Evolutionary conservation across 768 basidiomycete species (phyloP), one percentile per base, ranked within the genome.

Genomic region (Grammothele lineata): DNA sequence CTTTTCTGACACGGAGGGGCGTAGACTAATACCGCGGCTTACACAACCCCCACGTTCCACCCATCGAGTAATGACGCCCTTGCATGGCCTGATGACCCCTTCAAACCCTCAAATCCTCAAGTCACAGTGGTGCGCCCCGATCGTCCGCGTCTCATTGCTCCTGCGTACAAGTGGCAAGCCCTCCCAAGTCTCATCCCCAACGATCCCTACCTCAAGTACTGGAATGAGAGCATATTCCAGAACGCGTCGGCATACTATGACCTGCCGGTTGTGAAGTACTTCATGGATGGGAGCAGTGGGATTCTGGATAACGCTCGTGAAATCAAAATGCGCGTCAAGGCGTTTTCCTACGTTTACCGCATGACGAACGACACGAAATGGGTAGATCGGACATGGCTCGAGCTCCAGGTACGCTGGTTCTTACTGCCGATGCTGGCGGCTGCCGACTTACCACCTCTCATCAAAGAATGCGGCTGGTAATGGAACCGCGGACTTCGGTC

Each of bases 61-160:
- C 61, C 79, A 0, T 73, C 83, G 18, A 77, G 73, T 46, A 66
- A 74, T 45, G 54, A 73, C 22, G 63, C 70, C 26, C 62, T 79
- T 51, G 66, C 80, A 10, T 97, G 92, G 92, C 92, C 91, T 4
- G 57, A 70, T 45, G 94, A 97, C 64, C 62, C 87, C 4, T 89
- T 83, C 64, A 63, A 80, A 38, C 86, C 91, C 17, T 61, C 77
- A 23, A 82, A 66, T 52, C 83, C 88, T 8, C 63, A 62, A 34
- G 72, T 76, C 18, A 80, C 81, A 23, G 65, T 66, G 42, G 70
- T 83, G 23, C 84, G 91, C 42, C 58, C 81, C 9, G 84, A 89
- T 59, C 86, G 93, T 49, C 95, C 95, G n/a, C 86, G 89, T 37
- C 76, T 99, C 43, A 83, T 96, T 57, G 95, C 95, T 15, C 92